A percentile compares a stretch with the other conserved stretches of the same genome.
phyloP scores from a whole-genome alignment of 768 basidiomycete genomes.

The Hydnum rufescens region DNA sequence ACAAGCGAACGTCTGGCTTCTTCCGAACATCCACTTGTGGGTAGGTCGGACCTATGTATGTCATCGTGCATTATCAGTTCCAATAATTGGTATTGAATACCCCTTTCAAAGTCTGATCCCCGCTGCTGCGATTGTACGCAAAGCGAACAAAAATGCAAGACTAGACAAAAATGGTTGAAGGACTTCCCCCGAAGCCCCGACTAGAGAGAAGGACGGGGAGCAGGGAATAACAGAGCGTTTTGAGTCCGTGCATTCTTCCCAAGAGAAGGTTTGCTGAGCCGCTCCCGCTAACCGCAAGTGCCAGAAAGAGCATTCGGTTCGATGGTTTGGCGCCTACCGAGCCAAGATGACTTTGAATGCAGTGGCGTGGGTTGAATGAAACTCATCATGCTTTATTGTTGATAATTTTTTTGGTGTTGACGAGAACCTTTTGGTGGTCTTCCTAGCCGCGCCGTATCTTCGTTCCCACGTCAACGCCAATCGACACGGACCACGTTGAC shows the following conservation, averaged over 20 bases:
- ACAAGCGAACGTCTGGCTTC: slow-evolving; percentile 44
- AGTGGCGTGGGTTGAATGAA: slow-evolving; percentile 46
- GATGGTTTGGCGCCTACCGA: slow-evolving; percentile 49
- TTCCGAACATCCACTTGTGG: slow-evolving; percentile 58
- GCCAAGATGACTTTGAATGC: slow-evolving; percentile 60
- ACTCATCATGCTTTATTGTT: background rate
- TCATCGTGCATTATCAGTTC: background rate
- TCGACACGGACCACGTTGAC: slow-evolving; percentile 1
- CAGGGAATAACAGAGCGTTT: slow-evolving; percentile 29
- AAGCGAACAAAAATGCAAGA: slow-evolving; percentile 35
- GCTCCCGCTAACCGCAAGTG: no score
- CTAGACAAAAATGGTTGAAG: slow-evolving; percentile 45
- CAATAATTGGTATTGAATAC: slow-evolving; percentile 1
- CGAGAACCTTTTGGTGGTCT: background rate
- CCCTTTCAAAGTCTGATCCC: slow-evolving; percentile 38
- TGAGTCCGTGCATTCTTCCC: slow-evolving; percentile 28
- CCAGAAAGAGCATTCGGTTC: slow-evolving; percentile 36
- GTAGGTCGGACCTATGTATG: slow-evolving; percentile 24
- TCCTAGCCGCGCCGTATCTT: slow-evolving; percentile 65
- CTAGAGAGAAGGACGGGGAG: slow-evolving; percentile 48
- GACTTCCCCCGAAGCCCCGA: slow-evolving; percentile 51
- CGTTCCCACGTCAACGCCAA: slow-evolving; percentile 27
- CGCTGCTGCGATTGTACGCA: slow-evolving; percentile 60
- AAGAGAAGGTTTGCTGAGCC: slow-evolving; percentile 4
- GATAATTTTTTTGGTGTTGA: slow-evolving; percentile 10